phyloP scores from a whole-genome alignment of 1,284 basidiomycete species.

The Ganoderma lucidum region DNA sequence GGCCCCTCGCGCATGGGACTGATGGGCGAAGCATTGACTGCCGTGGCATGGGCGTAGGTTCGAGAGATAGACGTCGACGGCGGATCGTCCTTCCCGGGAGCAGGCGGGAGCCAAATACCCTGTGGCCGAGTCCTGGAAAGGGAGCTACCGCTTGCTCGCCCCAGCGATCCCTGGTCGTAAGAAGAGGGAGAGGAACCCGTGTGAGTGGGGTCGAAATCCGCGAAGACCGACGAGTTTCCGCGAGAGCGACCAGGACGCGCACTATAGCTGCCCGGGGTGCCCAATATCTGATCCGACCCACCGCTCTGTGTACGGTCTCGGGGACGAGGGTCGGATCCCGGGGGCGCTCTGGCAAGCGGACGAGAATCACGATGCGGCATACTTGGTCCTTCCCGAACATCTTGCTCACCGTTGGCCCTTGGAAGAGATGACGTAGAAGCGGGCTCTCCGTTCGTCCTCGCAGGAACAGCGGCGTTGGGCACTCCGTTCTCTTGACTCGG shows the following conservation, averaged over 20 bases:
- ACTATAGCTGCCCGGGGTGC: constrained; percentile 27
- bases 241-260: constrained; percentile 30
- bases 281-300: constrained; percentile 27
- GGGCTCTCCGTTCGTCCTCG: constrained; percentile 26
- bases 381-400: constrained; percentile 27
- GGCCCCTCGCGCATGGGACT: constrained; percentile 29
- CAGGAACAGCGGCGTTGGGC: constrained; percentile 16
- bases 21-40: constrained; percentile 29
- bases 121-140: constrained; percentile 33
- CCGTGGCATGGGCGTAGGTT: constrained; percentile 34
- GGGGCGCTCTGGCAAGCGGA: constrained; percentile 27
- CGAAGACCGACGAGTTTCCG: constrained; percentile 33
- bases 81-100: constrained; percentile 22
- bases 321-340: constrained; percentile 22
- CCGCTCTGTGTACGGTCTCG: constrained; percentile 33
- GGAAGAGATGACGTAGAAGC: constrained; percentile 18
- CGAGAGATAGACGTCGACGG: constrained; percentile 33
- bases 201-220: constrained; percentile 23
- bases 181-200: constrained; percentile 12
- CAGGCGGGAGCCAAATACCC: constrained; percentile 32
- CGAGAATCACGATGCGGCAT: constrained; percentile 29
- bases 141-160: constrained; percentile 33
- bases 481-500: constrained; percentile 27
- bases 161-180: constrained; percentile 32
- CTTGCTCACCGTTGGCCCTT: constrained; percentile 30